These are phyloP conservation scores for Kitagawia praeruptora DNA, from an alignment of 129 eudicot species.

Conservation along the genomic window DNA sequence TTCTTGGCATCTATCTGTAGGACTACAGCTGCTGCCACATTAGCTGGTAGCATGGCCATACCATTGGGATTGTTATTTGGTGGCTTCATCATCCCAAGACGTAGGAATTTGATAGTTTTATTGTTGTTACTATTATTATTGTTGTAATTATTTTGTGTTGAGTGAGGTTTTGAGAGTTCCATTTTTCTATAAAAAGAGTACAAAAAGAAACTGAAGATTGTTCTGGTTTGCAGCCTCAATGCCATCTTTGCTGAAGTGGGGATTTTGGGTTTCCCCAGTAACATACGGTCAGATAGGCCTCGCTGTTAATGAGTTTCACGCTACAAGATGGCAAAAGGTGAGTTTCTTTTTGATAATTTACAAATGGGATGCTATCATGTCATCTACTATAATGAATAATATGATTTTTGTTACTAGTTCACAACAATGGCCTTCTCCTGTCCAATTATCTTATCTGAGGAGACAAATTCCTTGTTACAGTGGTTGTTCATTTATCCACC, in stretches of 20 bases:
- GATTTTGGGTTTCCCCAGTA: constrained; percentile 64
- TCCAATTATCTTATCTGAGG: too few species aligned
- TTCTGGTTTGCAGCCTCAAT: constrained; percentile 48
- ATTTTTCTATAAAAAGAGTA: background rate
- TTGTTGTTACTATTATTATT: background rate
- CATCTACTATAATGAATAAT: too few species aligned
- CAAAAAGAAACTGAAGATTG: background rate
- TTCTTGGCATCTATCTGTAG: constrained; percentile 32
- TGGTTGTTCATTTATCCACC: too few species aligned
- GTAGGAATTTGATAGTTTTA: constrained; percentile 17
- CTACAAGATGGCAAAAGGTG: constrained; percentile 77
- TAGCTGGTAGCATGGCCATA: constrained; percentile 23
- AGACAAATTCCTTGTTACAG: too few species aligned
- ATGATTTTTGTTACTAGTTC: too few species aligned
- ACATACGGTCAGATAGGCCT: constrained; percentile 75
- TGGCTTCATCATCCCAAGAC: constrained; percentile 40
- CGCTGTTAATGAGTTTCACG: constrained; percentile 53
- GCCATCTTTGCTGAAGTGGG: constrained; percentile 83
- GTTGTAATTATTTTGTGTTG: too few species aligned
- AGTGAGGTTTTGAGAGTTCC: background rate
- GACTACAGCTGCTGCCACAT: constrained; percentile 19
- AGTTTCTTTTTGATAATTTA: background rate
- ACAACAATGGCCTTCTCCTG: too few species aligned
- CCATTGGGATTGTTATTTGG: constrained; percentile 22
- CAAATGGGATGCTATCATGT: too few species aligned